These are phyloP conservation scores for Spiromastix sp. DNA, from an alignment of 2,329 filamentous ascomycete genomes.

Conservation along the genomic window DNA sequence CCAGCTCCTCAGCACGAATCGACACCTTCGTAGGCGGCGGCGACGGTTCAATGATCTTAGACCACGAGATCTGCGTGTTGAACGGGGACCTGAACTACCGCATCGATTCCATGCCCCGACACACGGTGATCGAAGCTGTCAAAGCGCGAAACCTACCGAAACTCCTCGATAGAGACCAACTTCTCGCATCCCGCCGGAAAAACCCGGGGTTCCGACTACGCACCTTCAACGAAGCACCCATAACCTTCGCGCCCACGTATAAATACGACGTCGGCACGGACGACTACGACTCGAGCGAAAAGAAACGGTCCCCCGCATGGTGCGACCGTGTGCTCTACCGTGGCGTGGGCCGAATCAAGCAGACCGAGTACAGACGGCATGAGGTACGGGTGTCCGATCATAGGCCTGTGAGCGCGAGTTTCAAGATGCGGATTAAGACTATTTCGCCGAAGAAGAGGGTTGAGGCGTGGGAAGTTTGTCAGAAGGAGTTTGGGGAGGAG, in stretches of 20 bases:
- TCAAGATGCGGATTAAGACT: slow-evolving; percentile 75
- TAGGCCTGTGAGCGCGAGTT: slow-evolving; percentile 76
- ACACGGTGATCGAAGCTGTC: slow-evolving; percentile 80
- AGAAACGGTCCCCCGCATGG: slow-evolving; percentile 89
- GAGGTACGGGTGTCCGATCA: slow-evolving; percentile 90
- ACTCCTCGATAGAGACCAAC: slow-evolving; percentile 84
- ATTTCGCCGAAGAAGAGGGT: slow-evolving; percentile 59
- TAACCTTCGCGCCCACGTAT: slow-evolving; percentile 91
- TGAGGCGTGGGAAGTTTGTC: slow-evolving; percentile 59
- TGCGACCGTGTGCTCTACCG: slow-evolving; percentile 89
- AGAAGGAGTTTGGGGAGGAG: slow-evolving; percentile 63
- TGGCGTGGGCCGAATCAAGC: slow-evolving; percentile 69
- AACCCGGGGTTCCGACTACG: slow-evolving; percentile 84
- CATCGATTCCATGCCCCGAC: slow-evolving; percentile 92
- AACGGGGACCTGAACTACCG: slow-evolving; percentile 98
- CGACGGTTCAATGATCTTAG: slow-evolving; percentile 86
- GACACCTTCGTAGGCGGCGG: slow-evolving; percentile 85
- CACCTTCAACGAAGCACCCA: slow-evolving; percentile 81
- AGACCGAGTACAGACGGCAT: slow-evolving; percentile 78
- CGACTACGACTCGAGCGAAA: slow-evolving; percentile 88
- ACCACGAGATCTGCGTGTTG: slow-evolving; percentile 93
- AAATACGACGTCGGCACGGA: slow-evolving; percentile 97
- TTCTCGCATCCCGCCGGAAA: slow-evolving; percentile 76
- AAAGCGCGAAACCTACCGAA: slow-evolving; percentile 71
- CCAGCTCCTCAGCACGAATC: slow-evolving; percentile 54